Base-by-base conservation (phyloP, 148 eudicot species). In the Amaranthus hypochondriacus region DNA sequence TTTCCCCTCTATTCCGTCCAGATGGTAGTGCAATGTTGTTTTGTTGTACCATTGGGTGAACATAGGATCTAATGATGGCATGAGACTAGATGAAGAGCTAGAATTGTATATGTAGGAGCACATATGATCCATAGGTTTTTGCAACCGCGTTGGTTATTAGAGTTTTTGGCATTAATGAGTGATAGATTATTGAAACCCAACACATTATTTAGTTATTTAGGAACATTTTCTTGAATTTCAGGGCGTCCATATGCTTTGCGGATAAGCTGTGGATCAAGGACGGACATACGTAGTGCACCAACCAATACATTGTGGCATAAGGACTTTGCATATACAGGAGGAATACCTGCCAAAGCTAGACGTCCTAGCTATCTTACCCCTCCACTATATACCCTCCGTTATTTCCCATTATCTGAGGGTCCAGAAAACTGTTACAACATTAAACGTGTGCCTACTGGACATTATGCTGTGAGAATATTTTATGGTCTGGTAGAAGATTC, bases 301-400 rank as follows among this genome's bases (percentile, higher is more conserved):
- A 86, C 96, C 50, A 89, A 92, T 73, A 92, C 99, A 55, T 63
- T 76, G 9, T 96, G 99, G 99, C 73, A 83, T 66, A 96, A 90
- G 79, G 99, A 96, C 78, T 87, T 84, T 73, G 92, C 87, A 60
- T 96, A 96, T 75, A 89, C 97, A 3, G 99, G 99, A 56, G 99
- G 99, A 15, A 78, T 89, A 51, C 93, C 92, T 6, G 77, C 81
- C 73, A 90, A 96, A 54, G 99, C 85, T 58, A 89, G 92, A 78
- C 89, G 85, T 28, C 92, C 97, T 12, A 92, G 97, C 79, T 92
- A 71, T 83, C 84, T 96, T 69, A 79, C 94, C 61, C 99, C 99
- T 13, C 78, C 80, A 18, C 87, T 96, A 5, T 15, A 74, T 5
- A 96, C 97, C 1, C 77, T 96, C 73, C 97, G 99, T 10, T 90